These are phyloP conservation scores for Iris macrosiphon DNA, from an alignment of 106 monocot species.

Conservation along the genomic window DNA sequence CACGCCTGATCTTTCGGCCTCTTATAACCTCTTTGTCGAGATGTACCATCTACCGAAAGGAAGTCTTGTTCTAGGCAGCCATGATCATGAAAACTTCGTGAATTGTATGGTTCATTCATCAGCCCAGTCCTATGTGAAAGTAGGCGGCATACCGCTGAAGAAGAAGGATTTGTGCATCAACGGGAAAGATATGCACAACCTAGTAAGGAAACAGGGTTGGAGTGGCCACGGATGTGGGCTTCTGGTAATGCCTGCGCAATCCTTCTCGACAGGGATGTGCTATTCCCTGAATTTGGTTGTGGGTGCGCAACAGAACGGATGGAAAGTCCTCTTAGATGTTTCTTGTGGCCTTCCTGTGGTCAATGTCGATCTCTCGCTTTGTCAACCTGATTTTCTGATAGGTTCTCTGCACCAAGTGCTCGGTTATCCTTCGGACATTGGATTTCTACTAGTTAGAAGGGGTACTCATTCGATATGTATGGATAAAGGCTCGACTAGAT, in stretches of 20 bases:
- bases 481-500: conserved; percentile 6
- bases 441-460: conserved; percentile 18
- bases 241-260: conserved; percentile 17
- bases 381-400: conserved; percentile 33
- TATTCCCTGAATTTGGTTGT: conserved; percentile 20
- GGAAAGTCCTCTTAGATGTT: conserved; percentile 37
- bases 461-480: conserved; percentile 17
- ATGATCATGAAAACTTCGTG: conserved; percentile 10
- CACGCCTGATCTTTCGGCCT: conserved; percentile 15
- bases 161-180: conserved; percentile 14
- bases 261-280: conserved; percentile 17
- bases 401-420: conserved; percentile 29
- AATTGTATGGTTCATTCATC: conserved; percentile 1
- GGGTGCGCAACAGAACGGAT: conserved; percentile 21
- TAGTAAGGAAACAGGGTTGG: conserved; percentile 15
- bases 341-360: conserved; percentile 25
- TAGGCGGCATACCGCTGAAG: conserved; percentile 10
- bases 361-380: conserved; percentile 20
- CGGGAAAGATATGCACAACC: conserved; percentile 17
- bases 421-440: conserved; percentile 22
- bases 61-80: conserved; percentile 12
- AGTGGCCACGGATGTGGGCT: conserved; percentile 19
- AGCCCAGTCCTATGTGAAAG: neutral
- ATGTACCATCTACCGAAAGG: conserved; percentile 20
- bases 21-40: conserved; percentile 18